These are phyloP conservation scores for Fusarium verticillioides DNA, from an alignment of 2,329 filamentous ascomycete genomes.

Conservation along the genomic window DNA sequence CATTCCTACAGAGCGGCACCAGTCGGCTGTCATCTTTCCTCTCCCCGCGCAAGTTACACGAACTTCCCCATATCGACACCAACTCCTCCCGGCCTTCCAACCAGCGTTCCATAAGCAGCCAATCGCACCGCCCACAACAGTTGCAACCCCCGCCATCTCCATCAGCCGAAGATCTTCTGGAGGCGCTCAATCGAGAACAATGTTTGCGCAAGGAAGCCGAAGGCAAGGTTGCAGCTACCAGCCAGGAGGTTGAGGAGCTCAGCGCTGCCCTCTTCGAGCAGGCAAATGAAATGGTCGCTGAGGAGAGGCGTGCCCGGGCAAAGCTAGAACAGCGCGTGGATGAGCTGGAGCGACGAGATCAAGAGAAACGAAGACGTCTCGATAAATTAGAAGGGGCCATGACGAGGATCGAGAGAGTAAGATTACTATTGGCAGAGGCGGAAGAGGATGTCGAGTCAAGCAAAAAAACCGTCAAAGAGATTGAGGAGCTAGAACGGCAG, in stretches of 20 bases:
- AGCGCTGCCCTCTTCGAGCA: conserved; percentile 81
- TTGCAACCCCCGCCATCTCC: conserved; percentile 35
- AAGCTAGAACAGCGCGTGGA: conserved; percentile 76
- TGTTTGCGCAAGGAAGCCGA: conserved; percentile 75
- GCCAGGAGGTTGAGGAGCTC: conserved; percentile 81
- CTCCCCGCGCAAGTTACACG: conserved; percentile 59
- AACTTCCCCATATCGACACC: conserved; percentile 39
- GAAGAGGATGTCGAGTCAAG: conserved; percentile 37
- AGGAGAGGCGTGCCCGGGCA: conserved; percentile 76
- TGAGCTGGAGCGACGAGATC: conserved; percentile 75
- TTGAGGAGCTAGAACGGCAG: conserved; percentile 30
- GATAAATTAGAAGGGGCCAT: conserved; percentile 78
- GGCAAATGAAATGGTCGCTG: conserved; percentile 88
- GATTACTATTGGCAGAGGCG: conserved; percentile 64
- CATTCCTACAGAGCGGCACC: conserved; percentile 59
- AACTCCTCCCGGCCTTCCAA: conserved; percentile 22
- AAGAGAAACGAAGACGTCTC: conserved; percentile 74
- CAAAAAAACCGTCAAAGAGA: conserved; percentile 31
- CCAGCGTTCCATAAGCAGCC: conserved; percentile 33
- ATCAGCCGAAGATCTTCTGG: conserved; percentile 64
- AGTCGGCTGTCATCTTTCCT: conserved; percentile 59
- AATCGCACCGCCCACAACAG: conserved; percentile 24
- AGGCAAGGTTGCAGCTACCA: conserved; percentile 70
- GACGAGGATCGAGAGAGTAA: conserved; percentile 75
- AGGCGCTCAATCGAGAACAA: conserved; percentile 74